These are phyloP conservation scores for Hawksworthiomyces lignivorus DNA, from an alignment of 2,329 filamentous ascomycete genomes.

Conservation along the genomic window DNA sequence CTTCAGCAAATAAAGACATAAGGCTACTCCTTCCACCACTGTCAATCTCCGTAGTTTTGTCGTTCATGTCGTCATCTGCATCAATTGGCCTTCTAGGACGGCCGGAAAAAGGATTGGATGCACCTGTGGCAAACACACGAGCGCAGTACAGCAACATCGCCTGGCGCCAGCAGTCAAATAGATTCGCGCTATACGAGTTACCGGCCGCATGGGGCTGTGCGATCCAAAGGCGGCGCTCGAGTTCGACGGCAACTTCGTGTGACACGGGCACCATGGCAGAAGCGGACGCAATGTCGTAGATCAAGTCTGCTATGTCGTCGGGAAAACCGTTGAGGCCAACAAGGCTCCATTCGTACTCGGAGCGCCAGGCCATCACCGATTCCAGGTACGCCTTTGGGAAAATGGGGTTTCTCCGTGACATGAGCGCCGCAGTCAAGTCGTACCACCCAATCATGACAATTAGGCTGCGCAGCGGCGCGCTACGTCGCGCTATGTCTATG, in stretches of 20 bases:
- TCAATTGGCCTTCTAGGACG: neutral
- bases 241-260: neutral
- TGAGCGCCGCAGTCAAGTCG: neutral
- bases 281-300: constrained; percentile 1
- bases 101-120: neutral
- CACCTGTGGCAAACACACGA: neutral
- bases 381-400: neutral
- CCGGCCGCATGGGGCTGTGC: neutral
- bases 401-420: neutral
- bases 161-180: neutral
- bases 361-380: constrained; percentile 1
- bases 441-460: constrained; percentile 1
- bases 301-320: neutral
- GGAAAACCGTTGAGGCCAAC: constrained; percentile 4
- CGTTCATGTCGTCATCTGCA: neutral
- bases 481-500: neutral
- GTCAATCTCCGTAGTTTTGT: neutral
- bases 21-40: too few species aligned
- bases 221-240: neutral
- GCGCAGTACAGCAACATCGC: constrained; percentile 1
- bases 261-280: neutral
- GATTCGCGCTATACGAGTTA: neutral
- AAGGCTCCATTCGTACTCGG: constrained; percentile 2
- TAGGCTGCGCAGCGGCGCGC: neutral
- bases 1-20: neutral